These are phyloP conservation scores for Dispira simplex DNA, from an alignment of 192 early-diverging fungal genomes.

Conservation along the genomic window DNA sequence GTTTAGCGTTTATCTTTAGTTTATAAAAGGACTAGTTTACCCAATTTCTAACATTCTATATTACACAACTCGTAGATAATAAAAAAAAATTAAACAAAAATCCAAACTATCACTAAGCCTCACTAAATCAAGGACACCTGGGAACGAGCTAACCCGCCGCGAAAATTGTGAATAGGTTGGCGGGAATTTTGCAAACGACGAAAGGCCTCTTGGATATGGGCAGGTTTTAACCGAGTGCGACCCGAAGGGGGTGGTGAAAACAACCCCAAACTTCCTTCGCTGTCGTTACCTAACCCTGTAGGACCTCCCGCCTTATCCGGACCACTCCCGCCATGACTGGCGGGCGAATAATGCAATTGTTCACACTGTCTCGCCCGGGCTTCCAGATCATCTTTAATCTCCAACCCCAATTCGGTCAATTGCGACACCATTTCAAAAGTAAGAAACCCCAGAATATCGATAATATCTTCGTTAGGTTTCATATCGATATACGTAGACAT, in stretches of 20 bases:
- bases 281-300: not conserved
- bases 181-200: slow-evolving; percentile 57
- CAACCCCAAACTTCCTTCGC: slow-evolving; percentile 29
- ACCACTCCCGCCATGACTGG: slow-evolving; percentile 6
- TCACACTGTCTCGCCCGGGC: not conserved
- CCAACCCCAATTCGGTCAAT: slow-evolving; percentile 75
- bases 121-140: slow-evolving; percentile 52
- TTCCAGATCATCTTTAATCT: slow-evolving; percentile 54
- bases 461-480: slow-evolving; percentile 83
- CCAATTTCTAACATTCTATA: no score
- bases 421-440: slow-evolving; percentile 89
- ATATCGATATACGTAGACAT: slow-evolving; percentile 80
- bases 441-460: slow-evolving; percentile 93
- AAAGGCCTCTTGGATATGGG: slow-evolving; percentile 92
- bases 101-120: no score
- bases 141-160: slow-evolving; percentile 55
- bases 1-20: no score
- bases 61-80: no score
- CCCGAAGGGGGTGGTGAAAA: slow-evolving; percentile 69
- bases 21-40: no score
- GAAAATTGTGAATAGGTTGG: slow-evolving; percentile 62
- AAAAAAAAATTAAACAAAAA: no score
- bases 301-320: no score
- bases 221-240: slow-evolving; percentile 63
- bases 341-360: slow-evolving; percentile 12